phyloP scores from a whole-genome alignment of 208 protist species.

The Eutreptiella sp. region DNA sequence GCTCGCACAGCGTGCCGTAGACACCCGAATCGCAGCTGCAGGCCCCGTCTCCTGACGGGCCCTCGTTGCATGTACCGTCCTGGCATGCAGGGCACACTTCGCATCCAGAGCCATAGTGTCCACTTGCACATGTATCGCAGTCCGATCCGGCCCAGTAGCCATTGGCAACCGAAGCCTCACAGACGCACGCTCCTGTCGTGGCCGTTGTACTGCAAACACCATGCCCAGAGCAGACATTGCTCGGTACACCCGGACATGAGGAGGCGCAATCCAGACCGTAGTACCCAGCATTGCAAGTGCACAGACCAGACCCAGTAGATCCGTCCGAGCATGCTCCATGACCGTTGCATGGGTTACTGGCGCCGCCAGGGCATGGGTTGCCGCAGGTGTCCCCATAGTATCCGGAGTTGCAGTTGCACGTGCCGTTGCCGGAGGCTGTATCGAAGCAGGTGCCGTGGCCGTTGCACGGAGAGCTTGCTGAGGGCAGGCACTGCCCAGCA shows the following conservation, averaged over 20 bases:
- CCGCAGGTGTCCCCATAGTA: constrained; percentile 17
- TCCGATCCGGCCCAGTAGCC: constrained; percentile 26
- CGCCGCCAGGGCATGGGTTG: constrained; percentile 25
- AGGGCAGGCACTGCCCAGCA: constrained; percentile 6
- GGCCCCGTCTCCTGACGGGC: constrained; percentile 24
- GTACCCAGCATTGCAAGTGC: constrained; percentile 1
- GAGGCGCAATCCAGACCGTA: not conserved
- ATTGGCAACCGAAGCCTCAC: constrained; percentile 1
- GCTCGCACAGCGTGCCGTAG: not conserved
- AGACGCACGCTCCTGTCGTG: constrained; percentile 8
- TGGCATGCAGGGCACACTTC: not conserved
- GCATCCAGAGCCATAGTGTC: constrained; percentile 20
- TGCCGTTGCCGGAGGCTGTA: not conserved
- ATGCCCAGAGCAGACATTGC: constrained; percentile 5
- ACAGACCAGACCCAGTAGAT: constrained; percentile 1
- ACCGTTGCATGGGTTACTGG: constrained; percentile 18
- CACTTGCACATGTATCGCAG: not conserved
- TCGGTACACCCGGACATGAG: not conserved
- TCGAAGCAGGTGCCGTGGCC: too few relatives aligned
- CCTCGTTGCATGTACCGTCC: constrained; percentile 15
- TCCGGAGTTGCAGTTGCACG: constrained; percentile 10
- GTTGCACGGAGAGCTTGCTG: too few relatives aligned
- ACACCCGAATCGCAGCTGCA: constrained; percentile 33
- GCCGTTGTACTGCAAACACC: not conserved
- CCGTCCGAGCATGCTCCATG: constrained; percentile 26